phyloP scores from a whole-genome alignment of 2,329 filamentous ascomycete species.

The Trichophyton schoenleinii region DNA sequence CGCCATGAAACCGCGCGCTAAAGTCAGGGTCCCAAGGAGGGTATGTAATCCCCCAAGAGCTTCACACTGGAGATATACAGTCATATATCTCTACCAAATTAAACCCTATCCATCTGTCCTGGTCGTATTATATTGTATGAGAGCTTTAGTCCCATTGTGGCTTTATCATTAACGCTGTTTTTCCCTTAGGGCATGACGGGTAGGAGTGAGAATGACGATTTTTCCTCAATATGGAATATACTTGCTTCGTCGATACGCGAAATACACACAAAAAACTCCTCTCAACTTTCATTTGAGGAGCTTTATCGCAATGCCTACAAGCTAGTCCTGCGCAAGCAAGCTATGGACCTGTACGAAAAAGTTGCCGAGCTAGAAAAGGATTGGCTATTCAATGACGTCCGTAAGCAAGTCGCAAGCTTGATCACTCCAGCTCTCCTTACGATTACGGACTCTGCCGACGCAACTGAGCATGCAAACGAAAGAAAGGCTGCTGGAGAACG shows the following conservation, averaged over 20 bases:
- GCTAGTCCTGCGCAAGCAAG: slow-evolving; percentile 79
- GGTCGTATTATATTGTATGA: background rate
- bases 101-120: background rate
- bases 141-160: background rate
- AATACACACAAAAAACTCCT: slow-evolving; percentile 87
- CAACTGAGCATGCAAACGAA: slow-evolving; percentile 56
- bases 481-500: slow-evolving; percentile 67
- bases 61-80: background rate
- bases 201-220: slow-evolving; percentile 54
- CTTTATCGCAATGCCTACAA: slow-evolving; percentile 91
- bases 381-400: slow-evolving; percentile 67
- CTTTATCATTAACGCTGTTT: background rate
- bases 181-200: slow-evolving; percentile 41
- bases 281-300: slow-evolving; percentile 82
- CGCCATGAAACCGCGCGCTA: slow-evolving; percentile 42
- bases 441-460: slow-evolving; percentile 33
- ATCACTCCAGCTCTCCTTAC: slow-evolving; percentile 58
- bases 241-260: slow-evolving; percentile 66
- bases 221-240: slow-evolving; percentile 71
- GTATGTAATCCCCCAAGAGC: slow-evolving; percentile 36
- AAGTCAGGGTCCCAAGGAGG: slow-evolving; percentile 55
- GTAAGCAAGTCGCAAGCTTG: slow-evolving; percentile 55
- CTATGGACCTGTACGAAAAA: slow-evolving; percentile 63
- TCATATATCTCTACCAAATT: background rate
- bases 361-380: slow-evolving; percentile 69